Evolutionary conservation across 169 alveolate species (phyloP), one percentile per base, ranked within the genome.

Genomic region (Plasmodium coatneyi): DNA sequence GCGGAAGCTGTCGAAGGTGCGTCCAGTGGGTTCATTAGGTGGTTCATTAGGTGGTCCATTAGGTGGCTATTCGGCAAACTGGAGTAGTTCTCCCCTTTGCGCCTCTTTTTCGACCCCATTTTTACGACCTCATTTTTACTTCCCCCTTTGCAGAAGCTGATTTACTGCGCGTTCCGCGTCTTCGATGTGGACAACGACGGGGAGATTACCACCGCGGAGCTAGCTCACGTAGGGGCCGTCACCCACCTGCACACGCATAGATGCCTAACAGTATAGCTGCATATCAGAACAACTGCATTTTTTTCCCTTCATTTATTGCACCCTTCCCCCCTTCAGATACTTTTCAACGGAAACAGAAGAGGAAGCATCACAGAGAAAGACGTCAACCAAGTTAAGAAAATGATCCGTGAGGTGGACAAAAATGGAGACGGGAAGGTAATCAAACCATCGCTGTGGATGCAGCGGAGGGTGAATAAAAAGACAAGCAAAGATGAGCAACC

Each of bases 101-200:
- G 36, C 5, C 76, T 39, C 46, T 5, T 5, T 39, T 39, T 39
- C 46, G 39, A 32, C 39, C 46, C 46, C 46, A 39, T 39, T 5
- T 39, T 39, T 39, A 4, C 9, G 1, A 2, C 46, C 46, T 39
- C 46, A 0, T 39, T 5, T 39, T 39, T 39, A 32, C 39, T 32
- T 3, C 82, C 79, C 90, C 80, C 12, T 39, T 80, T 86, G 91
- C 92, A 92, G 84, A 89, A 54, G 89, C 84, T 92, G 80, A 66
- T 89, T 79, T 96, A 96, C 94, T 94, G 97, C 0, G 98, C 98
- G 54, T 96, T 96, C 71, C 92, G 96, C 34, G 97, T 95, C n/a
- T 96, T 96, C 39, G 98, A 96, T 92, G 95, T 93, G 52, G 97
- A 96, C 93, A 97, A 96, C 30, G 97, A 95, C 52, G 98, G 98